Evolutionary conservation across 2,329 filamentous ascomycete species (phyloP).

Genomic region (Xylariaceae sp.): DNA sequence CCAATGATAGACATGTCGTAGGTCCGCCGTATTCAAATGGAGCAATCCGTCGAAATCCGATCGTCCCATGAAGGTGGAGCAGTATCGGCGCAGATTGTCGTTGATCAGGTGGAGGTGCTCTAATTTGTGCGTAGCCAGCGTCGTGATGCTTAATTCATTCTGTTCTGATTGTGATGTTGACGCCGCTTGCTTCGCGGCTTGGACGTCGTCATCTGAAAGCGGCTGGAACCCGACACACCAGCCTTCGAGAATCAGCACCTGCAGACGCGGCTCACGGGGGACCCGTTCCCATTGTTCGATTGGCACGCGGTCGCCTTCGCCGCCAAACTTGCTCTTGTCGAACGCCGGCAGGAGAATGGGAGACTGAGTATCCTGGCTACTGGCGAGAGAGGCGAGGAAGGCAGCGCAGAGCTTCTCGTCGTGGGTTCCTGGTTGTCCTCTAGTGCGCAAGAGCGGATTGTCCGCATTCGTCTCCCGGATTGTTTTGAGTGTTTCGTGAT

Average conservation of each 20-base stretch:
- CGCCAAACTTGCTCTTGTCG: conserved; percentile 3
- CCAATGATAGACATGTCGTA: conserved; percentile 1
- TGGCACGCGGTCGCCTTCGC: neutral
- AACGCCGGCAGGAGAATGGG: neutral
- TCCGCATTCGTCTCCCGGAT: conserved; percentile 1
- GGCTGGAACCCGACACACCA: conserved; percentile 1
- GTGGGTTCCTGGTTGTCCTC: conserved; percentile 1
- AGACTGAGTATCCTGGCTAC: neutral
- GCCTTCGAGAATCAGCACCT: neutral
- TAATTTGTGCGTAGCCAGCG: neutral
- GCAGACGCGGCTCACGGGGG: neutral
- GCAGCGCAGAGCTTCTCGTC: neutral
- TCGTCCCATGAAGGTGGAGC: neutral
- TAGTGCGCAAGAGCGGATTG: neutral
- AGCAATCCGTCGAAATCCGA: neutral
- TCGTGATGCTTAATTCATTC: neutral
- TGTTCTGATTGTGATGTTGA: neutral
- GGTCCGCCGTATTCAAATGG: neutral
- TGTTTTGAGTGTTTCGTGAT: neutral
- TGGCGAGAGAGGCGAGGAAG: neutral
- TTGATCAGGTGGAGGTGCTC: neutral
- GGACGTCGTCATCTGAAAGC: neutral
- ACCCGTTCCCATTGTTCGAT: neutral
- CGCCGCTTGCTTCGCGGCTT: neutral
- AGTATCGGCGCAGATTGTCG: neutral